Evolutionary conservation across 2,329 filamentous ascomycete species (phyloP), one percentile per base, ranked within the genome.

Genomic region (Trichoderma arundinaceum): DNA sequence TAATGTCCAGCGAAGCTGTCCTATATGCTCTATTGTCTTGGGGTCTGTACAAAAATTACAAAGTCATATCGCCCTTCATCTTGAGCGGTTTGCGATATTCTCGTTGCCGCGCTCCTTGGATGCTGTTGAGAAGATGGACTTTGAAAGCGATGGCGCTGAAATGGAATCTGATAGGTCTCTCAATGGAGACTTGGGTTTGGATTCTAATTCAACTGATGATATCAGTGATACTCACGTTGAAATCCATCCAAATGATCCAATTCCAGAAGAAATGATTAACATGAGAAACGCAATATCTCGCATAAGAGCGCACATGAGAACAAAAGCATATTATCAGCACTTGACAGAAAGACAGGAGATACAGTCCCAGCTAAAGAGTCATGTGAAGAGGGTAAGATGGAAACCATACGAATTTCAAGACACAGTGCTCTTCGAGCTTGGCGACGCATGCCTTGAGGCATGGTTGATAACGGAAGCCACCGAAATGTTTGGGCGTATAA

Each of bases 41-140:
- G 39, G 39, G 4, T 35, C 46, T 0, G 4, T 8, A 12, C 13
- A 65, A 9, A 48, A 61, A 9, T 9, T 61, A 13, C 39, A 48
- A 5, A 60, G 9, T 9, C 63, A 65, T 39, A 61, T 65, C 15
- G 54, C 63, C 6, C 49, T 61, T n/a, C 63, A 65, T 1, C 56
- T 65, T 7, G 63, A 65, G 35, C 7, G 63, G 5, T 53, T 65
- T 15, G 54, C 63, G 0, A 60, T 65, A 46, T 65, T 65, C 2
- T 6, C 63, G 1, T 17, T 65, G 9, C 63, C 63, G 12, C 63
- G 54, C 3, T 46, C 4, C 7, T 6, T 4, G 12, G 19, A 33
- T 1, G 6, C 32, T 19, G 0, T 0, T 8, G 7, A 65, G 6
- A 19, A 39, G 1, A n/a, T 2, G 1, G 35, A 2, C 7, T 13